Evolutionary conservation across 2,329 filamentous ascomycete species (phyloP), one percentile per base, ranked within the genome.

Genomic region (Coniella vitis): DNA sequence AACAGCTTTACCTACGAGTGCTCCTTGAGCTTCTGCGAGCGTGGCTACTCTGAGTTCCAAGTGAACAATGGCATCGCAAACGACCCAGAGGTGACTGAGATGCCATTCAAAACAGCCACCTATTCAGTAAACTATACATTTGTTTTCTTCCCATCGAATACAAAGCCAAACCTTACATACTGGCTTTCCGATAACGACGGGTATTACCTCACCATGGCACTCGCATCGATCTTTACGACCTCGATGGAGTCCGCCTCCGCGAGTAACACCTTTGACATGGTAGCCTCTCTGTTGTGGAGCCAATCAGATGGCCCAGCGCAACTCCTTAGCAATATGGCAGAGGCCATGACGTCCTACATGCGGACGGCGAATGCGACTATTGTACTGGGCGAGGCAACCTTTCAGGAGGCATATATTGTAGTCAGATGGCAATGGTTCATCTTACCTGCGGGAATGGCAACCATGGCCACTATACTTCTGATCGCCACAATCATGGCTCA

Each of bases 1-100:
- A 25, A 17, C 39, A 41, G 39, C 22, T 29, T 16, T n/a, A 41
- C 39, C 22, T 41, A 41, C 29, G 39, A 41, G 19, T 41, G 39
- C 39, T 41, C 39, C n/a, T 12, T 41, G 31, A 21, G 39, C 22
- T 41, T 41, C 39, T 41, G 39, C 10, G 39, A 41, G 13, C 39
- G 39, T 32, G 31, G 39, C 22, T 41, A 41, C 17, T 12, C 39
- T 17, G 16, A 41, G n/a, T 25, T 41, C 22, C 39, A 31, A 25
- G n/a, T 41, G 14, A 20, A 29, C 34, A 36, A 36, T 10, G 34
- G 34, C n/a, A 16, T 16, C 5, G 34, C 34, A 36, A 36, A 36
- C 14, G 10, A 14, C 3, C 34, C 34, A 16, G 34, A 7, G 3
- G 7, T 36, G 34, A 36, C 34, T 7, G 34, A 36, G 34, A 36